phyloP scores from a whole-genome alignment of 1,139 yeast species.

The Pichia sp. region DNA sequence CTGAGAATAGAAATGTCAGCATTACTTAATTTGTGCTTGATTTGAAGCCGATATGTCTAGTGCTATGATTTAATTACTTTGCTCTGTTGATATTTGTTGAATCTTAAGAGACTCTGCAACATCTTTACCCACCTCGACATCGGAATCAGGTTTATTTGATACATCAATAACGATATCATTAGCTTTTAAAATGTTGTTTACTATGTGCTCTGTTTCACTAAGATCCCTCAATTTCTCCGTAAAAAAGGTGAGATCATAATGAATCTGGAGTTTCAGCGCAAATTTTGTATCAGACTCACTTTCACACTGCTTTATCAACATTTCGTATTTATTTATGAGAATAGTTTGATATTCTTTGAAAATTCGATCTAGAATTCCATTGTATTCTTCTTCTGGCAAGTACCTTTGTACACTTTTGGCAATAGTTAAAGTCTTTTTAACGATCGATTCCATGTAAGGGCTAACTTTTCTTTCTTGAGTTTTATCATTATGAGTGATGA shows the following conservation, averaged over 20 bases:
- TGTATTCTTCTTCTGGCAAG: constrained; percentile 45
- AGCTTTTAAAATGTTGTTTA: constrained; percentile 44
- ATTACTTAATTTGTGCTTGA: too few species aligned
- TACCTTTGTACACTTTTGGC: constrained; percentile 54
- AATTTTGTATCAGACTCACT: not conserved
- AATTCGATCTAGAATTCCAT: constrained; percentile 45
- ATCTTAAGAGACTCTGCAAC: too few species aligned
- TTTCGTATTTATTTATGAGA: constrained; percentile 43
- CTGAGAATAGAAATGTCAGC: too few species aligned
- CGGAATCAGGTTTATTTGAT: too few species aligned
- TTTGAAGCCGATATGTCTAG: too few species aligned
- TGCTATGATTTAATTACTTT: too few species aligned
- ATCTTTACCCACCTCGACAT: too few species aligned
- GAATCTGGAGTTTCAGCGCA: constrained; percentile 35
- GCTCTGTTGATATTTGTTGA: too few species aligned
- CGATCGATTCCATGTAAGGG: constrained; percentile 59
- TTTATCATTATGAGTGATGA: not conserved
- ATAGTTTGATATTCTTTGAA: constrained; percentile 55
- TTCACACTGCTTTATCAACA: not conserved
- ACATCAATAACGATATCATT: not conserved
- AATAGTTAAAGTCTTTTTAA: constrained; percentile 59
- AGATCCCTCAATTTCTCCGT: constrained; percentile 50
- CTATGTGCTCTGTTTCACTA: constrained; percentile 53
- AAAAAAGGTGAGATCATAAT: constrained; percentile 58
- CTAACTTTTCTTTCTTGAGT: not conserved